A percentile compares a stretch with the other conserved stretches of the same genome.
Conservation (phyloP, 2,329 filamentous ascomycete species). For the Cladosporium sp. region DNA sequence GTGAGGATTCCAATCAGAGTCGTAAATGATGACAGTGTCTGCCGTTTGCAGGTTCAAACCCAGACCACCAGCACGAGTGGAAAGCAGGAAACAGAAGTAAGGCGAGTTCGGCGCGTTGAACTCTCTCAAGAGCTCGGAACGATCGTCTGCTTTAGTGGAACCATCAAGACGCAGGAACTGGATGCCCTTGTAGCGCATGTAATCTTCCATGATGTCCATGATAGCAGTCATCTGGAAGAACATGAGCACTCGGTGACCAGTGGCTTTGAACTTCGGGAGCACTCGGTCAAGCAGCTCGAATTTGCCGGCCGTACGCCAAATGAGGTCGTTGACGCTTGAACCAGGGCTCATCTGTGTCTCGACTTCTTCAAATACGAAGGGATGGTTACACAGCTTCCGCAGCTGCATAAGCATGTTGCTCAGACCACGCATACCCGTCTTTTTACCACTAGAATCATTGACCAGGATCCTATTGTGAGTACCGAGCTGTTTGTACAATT, state of each 20-base stretch:
- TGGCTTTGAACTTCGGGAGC: slow-evolving; percentile 85
- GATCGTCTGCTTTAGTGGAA: slow-evolving; percentile 95
- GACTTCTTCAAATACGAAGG: slow-evolving; percentile 96
- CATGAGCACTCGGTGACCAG: slow-evolving; percentile 94
- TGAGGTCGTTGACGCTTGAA: slow-evolving; percentile 80
- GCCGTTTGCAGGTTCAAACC: slow-evolving; percentile 96
- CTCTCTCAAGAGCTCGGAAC: slow-evolving; percentile 78
- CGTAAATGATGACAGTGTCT: slow-evolving; percentile 98
- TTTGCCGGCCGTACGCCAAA: slow-evolving; percentile 95
- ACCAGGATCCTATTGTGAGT: slow-evolving; percentile 93
- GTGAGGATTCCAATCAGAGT: slow-evolving; percentile 99
- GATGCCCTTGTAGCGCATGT: slow-evolving; percentile 76
- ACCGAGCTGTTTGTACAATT: slow-evolving; percentile 95
- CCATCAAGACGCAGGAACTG: slow-evolving; percentile 90
- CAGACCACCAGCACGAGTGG: slow-evolving; percentile 94
- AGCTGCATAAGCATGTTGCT: slow-evolving; percentile 99
- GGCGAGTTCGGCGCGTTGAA: slow-evolving; percentile 90
- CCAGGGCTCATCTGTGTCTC: slow-evolving; percentile 96
- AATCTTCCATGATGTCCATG: slow-evolving; percentile 99
- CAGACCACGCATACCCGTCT: slow-evolving; percentile 86
- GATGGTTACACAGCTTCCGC: slow-evolving; percentile 97
- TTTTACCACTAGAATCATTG: slow-evolving; percentile 91
- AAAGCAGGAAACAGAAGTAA: slow-evolving; percentile 98
- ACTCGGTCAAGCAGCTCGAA: slow-evolving; percentile 93
- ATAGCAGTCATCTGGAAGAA: slow-evolving; percentile 99